Evolutionary conservation across 2,329 filamentous ascomycete genomes (phyloP), one percentile per base, ranked within the genome.

Genomic region (Colletotrichum viniferum): DNA sequence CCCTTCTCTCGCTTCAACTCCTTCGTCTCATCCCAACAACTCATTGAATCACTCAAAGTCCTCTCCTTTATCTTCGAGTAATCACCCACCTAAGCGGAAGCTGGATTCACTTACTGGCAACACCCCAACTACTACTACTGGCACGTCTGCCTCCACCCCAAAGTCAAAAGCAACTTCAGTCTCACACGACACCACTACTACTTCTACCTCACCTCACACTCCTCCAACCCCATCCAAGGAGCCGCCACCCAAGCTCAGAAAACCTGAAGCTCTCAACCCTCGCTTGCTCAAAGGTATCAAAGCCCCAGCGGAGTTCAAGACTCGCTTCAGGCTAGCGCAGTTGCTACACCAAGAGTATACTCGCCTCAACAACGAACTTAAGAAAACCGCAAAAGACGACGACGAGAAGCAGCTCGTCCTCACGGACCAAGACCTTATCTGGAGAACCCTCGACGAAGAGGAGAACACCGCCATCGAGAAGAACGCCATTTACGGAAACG

Each of bases 381-480:
- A 86, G 64, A 91, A 90, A 71, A 86, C 87, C 58, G 85, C 76
- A 26, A 89, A 88, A 71, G 85, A 86, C 68, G 84, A 88, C 8
- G 89, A 90, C 24, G 85, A 87, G 56, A 81, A 83, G 55, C 84
- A 86, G n/a, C 85, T 94, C 4, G 80, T 92, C 18, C 82, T 95
- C 62, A 90, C 89, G 2, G 87, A 91, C 2, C 92, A 95, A 80
- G 90, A 93, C 61, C 87, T 96, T 26, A 93, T 96, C 76, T 90
- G 89, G 78, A 87, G 91, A 76, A 91, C 92, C 1, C 86, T 96
- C 2, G 94, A 96, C 78, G 92, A 96, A 76, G 97, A 99, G 84
- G 92, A 98, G 81, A 90, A 90, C 43, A 86, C 92, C 9, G 96
- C 96, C 2, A 88, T 87, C 14, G 91, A 93, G 18, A 93, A 93